phyloP scores from a whole-genome alignment of 2,329 filamentous ascomycete species.

The Chaetomium strumarium region DNA sequence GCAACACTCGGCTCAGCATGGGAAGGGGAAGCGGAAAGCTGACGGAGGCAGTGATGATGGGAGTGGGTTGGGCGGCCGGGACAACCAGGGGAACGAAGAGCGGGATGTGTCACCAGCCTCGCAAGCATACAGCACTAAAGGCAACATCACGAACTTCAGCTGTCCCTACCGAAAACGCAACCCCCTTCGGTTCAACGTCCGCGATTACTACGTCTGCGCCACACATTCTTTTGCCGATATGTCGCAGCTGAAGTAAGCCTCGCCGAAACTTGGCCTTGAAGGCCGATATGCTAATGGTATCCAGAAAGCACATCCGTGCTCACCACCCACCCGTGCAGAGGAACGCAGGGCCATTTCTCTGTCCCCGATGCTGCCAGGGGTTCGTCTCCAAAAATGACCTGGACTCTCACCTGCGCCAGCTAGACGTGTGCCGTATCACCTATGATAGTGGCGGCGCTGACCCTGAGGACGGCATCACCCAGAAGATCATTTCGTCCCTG shows the following conservation, averaged over 20 bases:
- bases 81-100: constrained; percentile 14
- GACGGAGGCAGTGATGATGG: constrained; percentile 23
- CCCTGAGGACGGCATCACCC: constrained; percentile 25
- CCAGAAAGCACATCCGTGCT: constrained; percentile 25
- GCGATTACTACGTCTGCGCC: constrained; percentile 24
- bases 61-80: constrained; percentile 15
- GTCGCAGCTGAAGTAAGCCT: constrained; percentile 24
- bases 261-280: neutral
- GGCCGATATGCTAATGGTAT: neutral
- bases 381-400: constrained; percentile 23
- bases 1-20: constrained; percentile 3
- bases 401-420: constrained; percentile 20
- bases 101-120: constrained; percentile 15
- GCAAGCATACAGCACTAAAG: constrained; percentile 16
- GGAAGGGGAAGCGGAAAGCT: constrained; percentile 24
- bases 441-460: constrained; percentile 21
- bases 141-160: constrained; percentile 21
- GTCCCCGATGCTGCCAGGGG: constrained; percentile 23
- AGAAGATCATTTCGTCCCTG: constrained; percentile 24
- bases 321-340: constrained; percentile 24
- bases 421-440: constrained; percentile 19
- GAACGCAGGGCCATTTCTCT: constrained; percentile 22
- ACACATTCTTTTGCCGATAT: constrained; percentile 26
- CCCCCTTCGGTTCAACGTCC: constrained; percentile 25
- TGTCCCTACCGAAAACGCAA: constrained; percentile 26